These are phyloP conservation scores for Pisolithus orientalis DNA, from an alignment of 768 basidiomycete species.

Conservation along the genomic window DNA sequence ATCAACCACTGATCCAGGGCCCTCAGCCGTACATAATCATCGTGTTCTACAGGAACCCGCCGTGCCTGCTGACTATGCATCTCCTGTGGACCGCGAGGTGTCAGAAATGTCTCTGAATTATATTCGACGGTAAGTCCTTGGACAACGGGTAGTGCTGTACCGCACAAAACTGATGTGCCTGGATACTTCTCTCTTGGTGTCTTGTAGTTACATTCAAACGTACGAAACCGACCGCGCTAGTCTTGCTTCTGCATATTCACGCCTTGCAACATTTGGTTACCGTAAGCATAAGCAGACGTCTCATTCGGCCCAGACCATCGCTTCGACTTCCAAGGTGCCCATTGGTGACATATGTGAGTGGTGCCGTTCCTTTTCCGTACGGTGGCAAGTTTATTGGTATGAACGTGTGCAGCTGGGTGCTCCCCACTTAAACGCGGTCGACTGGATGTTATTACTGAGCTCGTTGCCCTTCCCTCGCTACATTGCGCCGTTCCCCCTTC, in stretches of 20 bases:
- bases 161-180: conserved; percentile 1
- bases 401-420: conserved; percentile 4
- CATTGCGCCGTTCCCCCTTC: conserved; percentile 8
- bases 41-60: not conserved
- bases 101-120: conserved; percentile 25
- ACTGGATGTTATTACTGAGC: conserved; percentile 20
- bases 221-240: conserved; percentile 27
- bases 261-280: conserved; percentile 26
- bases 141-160: not conserved
- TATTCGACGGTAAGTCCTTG: conserved; percentile 21
- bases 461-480: conserved; percentile 22
- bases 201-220: conserved; percentile 23
- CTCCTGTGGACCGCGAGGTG: conserved; percentile 17
- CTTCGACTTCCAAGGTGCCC: conserved; percentile 1
- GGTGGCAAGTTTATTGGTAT: not conserved
- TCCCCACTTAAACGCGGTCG: conserved; percentile 16
- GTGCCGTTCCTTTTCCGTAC: not conserved
- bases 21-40: not conserved
- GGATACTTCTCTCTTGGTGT: not conserved
- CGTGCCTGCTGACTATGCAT: not conserved
- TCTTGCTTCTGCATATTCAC: conserved; percentile 27
- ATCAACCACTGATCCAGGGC: not conserved
- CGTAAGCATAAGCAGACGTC: conserved; percentile 12
- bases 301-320: not conserved
- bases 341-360: conserved; percentile 13